A percentile compares a stretch with the other conserved stretches of the same genome.
phyloP scores from a whole-genome alignment of 768 basidiomycete genomes.

The Boletus pseudo-olivaceus region DNA sequence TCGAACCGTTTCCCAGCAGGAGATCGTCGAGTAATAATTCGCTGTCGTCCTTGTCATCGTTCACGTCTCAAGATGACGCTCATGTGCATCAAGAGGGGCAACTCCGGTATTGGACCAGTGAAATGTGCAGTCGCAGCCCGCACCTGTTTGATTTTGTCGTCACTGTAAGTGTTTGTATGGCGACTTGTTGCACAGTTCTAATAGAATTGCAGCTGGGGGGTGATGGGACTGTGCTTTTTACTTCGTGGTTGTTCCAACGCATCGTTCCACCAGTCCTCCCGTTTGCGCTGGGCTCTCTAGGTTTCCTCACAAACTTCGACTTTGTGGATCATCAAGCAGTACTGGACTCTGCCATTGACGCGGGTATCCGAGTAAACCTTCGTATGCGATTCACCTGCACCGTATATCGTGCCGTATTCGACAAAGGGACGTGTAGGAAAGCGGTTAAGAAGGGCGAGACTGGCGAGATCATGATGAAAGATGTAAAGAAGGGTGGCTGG shows the following conservation, averaged over 20 bases:
- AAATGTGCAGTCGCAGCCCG: slow-evolving; percentile 88
- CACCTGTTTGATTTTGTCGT: slow-evolving; percentile 98
- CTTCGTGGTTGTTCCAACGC: slow-evolving; percentile 97
- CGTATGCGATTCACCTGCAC: slow-evolving; percentile 99
- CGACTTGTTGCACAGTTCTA: slow-evolving; percentile 3
- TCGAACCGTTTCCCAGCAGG: slow-evolving; percentile 72
- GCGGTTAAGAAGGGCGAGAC: slow-evolving; percentile 93
- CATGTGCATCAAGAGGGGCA: slow-evolving; percentile 70
- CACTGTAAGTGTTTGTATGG: slow-evolving; percentile 58
- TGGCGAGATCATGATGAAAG: slow-evolving; percentile 96
- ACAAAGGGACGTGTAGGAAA: slow-evolving; percentile 62
- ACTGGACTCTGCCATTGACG: slow-evolving; percentile 84
- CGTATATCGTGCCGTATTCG: slow-evolving; percentile 87
- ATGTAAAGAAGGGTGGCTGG: slow-evolving; percentile 89
- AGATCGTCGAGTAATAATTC: slow-evolving; percentile 68
- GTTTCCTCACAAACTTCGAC: slow-evolving; percentile 97
- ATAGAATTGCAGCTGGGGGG: slow-evolving; percentile 74
- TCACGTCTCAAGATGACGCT: slow-evolving; percentile 39
- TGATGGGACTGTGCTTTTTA: slow-evolving; percentile 97
- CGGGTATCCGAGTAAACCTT: slow-evolving; percentile 94
- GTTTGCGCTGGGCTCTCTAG: slow-evolving; percentile 94
- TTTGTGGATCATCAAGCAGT: slow-evolving; percentile 81
- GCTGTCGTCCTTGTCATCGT: slow-evolving; percentile 51
- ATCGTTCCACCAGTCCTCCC: slow-evolving; percentile 98
- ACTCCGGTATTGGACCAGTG: slow-evolving; percentile 94